Evolutionary conservation across 179 eudicot genomes (phyloP).

Genomic region (Corrigiola litoralis): DNA sequence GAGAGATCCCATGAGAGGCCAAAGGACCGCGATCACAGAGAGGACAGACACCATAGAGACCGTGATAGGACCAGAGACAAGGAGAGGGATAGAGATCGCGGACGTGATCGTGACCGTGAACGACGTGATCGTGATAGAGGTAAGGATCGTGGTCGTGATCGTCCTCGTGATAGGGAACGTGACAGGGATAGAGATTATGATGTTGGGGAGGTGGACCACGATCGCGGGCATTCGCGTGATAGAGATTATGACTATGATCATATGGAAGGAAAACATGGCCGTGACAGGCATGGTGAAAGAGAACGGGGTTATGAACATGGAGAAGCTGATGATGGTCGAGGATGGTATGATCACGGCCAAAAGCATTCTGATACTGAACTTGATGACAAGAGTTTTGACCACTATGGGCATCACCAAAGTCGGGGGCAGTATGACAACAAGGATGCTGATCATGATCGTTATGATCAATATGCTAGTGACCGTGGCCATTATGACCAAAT

Average conservation of each 20-base stretch:
- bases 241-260: conserved; percentile 62
- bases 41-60: conserved; percentile 82
- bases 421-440: conserved; percentile 38
- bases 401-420: conserved; percentile 42
- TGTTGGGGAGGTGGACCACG: conserved; percentile 38
- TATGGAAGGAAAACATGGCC: conserved; percentile 47
- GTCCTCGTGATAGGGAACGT: conserved; percentile 50
- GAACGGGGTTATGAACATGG: conserved; percentile 45
- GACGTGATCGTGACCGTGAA: conserved; percentile 46
- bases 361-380: conserved; percentile 41
- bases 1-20: conserved; percentile 82
- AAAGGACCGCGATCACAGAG: conserved; percentile 80
- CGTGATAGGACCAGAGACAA: conserved; percentile 70
- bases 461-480: conserved; percentile 38
- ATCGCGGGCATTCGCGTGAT: conserved; percentile 73
- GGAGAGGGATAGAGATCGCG: conserved; percentile 51
- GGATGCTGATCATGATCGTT: conserved; percentile 51
- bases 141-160: conserved; percentile 50
- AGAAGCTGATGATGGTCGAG: conserved; percentile 47
- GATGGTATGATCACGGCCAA: conserved; percentile 52
- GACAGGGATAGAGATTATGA: conserved; percentile 60
- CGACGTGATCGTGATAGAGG: conserved; percentile 33
- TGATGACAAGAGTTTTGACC: conserved; percentile 6
- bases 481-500: conserved; percentile 52
- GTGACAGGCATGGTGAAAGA: conserved; percentile 49